Evolutionary conservation across 2,329 filamentous ascomycete genomes (phyloP).

Genomic region (Colletotrichum scovillei): DNA sequence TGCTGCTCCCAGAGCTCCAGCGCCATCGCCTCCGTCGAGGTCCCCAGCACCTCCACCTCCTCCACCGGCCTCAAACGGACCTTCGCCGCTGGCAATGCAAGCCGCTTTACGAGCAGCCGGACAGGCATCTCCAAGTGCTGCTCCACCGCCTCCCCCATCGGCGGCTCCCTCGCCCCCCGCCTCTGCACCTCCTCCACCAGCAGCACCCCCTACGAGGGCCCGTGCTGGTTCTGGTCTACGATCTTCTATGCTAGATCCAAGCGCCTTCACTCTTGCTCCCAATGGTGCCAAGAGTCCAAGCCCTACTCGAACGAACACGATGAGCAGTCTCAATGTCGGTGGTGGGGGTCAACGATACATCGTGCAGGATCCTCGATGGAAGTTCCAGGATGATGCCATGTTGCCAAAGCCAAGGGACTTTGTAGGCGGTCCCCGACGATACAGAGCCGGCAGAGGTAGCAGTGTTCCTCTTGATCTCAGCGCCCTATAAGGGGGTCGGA

Average conservation of each 20-base stretch:
- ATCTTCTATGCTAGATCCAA: slow-evolving; percentile 77
- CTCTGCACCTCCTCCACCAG: slow-evolving; percentile 44
- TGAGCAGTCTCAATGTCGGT: slow-evolving; percentile 19
- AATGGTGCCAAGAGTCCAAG: slow-evolving; percentile 69
- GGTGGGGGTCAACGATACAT: slow-evolving; percentile 56
- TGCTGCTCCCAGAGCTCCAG: slow-evolving; percentile 47
- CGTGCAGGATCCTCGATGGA: slow-evolving; percentile 85
- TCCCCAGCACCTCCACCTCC: slow-evolving; percentile 48
- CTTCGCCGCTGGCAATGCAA: slow-evolving; percentile 55
- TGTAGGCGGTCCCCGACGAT: slow-evolving; percentile 77
- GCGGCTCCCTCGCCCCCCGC: slow-evolving; percentile 55
- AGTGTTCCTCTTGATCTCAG: slow-evolving; percentile 91
- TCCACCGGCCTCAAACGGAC: slow-evolving; percentile 46
- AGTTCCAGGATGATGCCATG: slow-evolving; percentile 84
- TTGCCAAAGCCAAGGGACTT: slow-evolving; percentile 90
- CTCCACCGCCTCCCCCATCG: slow-evolving; percentile 50
- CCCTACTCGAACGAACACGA: slow-evolving; percentile 51
- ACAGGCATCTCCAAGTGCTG: slow-evolving; percentile 50
- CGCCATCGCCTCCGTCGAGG: slow-evolving; percentile 50
- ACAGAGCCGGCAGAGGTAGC: slow-evolving; percentile 91
- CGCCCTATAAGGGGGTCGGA: slow-evolving; percentile 52
- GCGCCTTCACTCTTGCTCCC: slow-evolving; percentile 77
- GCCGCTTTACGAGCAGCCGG: slow-evolving; percentile 57
- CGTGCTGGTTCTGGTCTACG: slow-evolving; percentile 61
- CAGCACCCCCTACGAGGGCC: slow-evolving; percentile 49